These are phyloP conservation scores for Cutaneotrichosporon cavernicola DNA, from an alignment of 1,284 basidiomycete species.

Conservation along the genomic window DNA sequence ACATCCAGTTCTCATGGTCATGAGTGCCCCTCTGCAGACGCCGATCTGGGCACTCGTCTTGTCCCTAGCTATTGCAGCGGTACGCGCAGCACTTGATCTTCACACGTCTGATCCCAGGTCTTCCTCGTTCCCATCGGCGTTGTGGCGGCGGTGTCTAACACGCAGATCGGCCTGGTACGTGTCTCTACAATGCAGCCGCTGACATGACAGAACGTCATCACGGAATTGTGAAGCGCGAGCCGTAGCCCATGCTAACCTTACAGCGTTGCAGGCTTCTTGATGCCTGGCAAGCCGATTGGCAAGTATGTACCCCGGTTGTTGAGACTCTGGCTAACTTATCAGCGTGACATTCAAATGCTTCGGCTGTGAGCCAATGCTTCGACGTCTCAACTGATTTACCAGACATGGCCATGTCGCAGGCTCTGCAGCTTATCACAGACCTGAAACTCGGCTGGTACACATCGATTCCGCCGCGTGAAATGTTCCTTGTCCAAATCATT, in stretches of 20 bases:
- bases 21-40: slow-evolving; percentile 55
- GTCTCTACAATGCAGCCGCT: neutral
- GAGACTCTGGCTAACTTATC: slow-evolving; percentile 9
- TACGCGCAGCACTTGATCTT: slow-evolving; percentile 21
- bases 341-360: slow-evolving; percentile 54
- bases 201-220: slow-evolving; percentile 52
- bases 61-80: slow-evolving; percentile 53
- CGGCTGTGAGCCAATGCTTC: slow-evolving; percentile 36
- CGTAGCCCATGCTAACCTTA: neutral
- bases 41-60: slow-evolving; percentile 56
- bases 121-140: slow-evolving; percentile 55
- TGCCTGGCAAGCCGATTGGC: slow-evolving; percentile 57
- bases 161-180: slow-evolving; percentile 53
- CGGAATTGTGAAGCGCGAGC: slow-evolving; percentile 51
- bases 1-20: slow-evolving; percentile 51
- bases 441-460: slow-evolving; percentile 56
- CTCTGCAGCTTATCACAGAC: slow-evolving; percentile 53
- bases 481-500: slow-evolving; percentile 57
- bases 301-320: slow-evolving; percentile 42
- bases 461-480: slow-evolving; percentile 52
- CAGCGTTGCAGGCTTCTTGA: slow-evolving; percentile 55
- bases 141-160: slow-evolving; percentile 57
- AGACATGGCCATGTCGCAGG: slow-evolving; percentile 56
- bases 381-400: slow-evolving; percentile 19
- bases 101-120: slow-evolving; percentile 29